These are phyloP conservation scores for Diplosphaera chodatii DNA, from an alignment of 139 green algal genomes.

Conservation along the genomic window DNA sequence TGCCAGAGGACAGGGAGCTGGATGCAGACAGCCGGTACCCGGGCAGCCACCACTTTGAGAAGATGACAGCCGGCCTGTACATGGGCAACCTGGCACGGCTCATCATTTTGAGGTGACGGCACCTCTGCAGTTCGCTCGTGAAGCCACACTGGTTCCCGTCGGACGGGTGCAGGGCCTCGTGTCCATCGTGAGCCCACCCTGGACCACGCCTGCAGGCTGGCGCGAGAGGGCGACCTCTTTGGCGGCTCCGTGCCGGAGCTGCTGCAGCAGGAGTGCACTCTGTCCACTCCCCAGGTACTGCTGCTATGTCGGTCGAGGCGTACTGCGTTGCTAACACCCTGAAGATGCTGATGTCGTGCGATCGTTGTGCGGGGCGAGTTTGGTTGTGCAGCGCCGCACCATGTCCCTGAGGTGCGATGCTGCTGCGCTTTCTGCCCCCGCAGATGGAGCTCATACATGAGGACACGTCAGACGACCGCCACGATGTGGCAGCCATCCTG, in stretches of 20 bases:
- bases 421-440: not conserved
- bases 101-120: conserved; percentile 54
- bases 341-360: too few species aligned
- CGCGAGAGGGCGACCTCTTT: conserved; percentile 38
- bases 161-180: too few species aligned
- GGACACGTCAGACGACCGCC: conserved; percentile 29
- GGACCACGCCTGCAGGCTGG: conserved; percentile 38
- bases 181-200: too few species aligned
- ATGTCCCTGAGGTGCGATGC: too few species aligned
- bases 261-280: conserved; percentile 7
- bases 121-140: too few species aligned
- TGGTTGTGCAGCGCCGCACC: too few species aligned
- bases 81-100: conserved; percentile 77
- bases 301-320: too few species aligned
- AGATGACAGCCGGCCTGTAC: conserved; percentile 83
- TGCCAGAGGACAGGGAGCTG: conserved; percentile 61
- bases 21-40: conserved; percentile 48
- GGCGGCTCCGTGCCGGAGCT: conserved; percentile 12
- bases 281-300: conserved; percentile 27
- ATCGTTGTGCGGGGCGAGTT: too few species aligned
- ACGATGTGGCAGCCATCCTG: conserved; percentile 12
- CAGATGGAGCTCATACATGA: conserved; percentile 40
- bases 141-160: too few species aligned
- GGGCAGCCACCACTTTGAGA: conserved; percentile 78
- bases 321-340: too few species aligned